Conservation (phyloP, 23 red algal genomes). For the Cyanidiococcus yangmingshanensis region DNA sequence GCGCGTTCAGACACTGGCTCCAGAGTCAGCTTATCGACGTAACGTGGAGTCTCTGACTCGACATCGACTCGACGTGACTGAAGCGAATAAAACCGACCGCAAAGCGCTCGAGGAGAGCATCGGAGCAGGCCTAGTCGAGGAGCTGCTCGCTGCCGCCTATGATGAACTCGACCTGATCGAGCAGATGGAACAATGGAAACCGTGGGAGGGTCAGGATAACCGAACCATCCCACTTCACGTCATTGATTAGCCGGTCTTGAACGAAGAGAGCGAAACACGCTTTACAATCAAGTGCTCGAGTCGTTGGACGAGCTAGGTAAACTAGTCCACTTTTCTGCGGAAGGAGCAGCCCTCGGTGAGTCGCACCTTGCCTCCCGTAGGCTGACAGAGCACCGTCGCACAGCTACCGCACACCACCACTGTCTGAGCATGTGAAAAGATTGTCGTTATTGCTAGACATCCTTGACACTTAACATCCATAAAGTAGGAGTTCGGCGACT, state of each 20-base stretch:
- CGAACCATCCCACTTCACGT: background rate
- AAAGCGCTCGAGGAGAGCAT: background rate
- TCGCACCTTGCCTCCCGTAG: slow-evolving; percentile 79
- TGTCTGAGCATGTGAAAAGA: slow-evolving; percentile 91
- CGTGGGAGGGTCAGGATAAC: background rate
- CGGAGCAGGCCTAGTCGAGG: slow-evolving; percentile 3
- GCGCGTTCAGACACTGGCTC: background rate
- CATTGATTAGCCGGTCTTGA: background rate
- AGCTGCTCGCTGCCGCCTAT: background rate
- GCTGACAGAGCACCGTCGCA: slow-evolving; percentile 73
- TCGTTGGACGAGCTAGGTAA: background rate
- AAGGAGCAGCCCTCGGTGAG: slow-evolving; percentile 87
- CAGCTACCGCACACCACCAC: slow-evolving; percentile 94
- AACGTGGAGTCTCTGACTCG: slow-evolving; percentile 5
- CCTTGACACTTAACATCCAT: slow-evolving; percentile 99
- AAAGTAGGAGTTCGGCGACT: slow-evolving; percentile 91
- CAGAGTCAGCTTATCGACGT: background rate
- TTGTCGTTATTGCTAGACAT: slow-evolving; percentile 85
- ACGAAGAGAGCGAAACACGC: background rate
- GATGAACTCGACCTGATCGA: slow-evolving; percentile 8
- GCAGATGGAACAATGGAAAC: slow-evolving; percentile 1
- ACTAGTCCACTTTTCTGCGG: slow-evolving; percentile 82
- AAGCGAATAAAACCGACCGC: background rate
- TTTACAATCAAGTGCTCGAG: background rate
- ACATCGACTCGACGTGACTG: background rate